These are phyloP conservation scores for Coprinellus micaceus DNA, from an alignment of 768 basidiomycete genomes.

Conservation along the genomic window DNA sequence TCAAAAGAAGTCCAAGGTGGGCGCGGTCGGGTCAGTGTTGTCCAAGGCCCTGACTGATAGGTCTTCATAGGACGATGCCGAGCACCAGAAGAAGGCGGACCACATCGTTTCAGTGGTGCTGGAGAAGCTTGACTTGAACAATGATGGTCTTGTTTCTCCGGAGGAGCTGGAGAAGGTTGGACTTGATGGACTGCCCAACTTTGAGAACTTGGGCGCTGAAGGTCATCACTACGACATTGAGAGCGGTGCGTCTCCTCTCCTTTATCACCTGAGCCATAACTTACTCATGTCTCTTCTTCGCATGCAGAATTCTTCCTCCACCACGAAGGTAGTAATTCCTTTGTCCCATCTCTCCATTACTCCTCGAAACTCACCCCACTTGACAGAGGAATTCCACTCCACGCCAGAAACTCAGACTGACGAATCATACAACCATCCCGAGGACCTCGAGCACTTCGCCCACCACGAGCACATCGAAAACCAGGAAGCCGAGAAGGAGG, in stretches of 20 bases:
- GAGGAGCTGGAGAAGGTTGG: conserved; percentile 74
- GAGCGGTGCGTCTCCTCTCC: conserved; percentile 57
- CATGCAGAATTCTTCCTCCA: conserved; percentile 86
- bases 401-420: conserved; percentile 98
- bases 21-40: neutral
- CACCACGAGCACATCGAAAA: conserved; percentile 85
- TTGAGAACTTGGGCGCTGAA: conserved; percentile 79
- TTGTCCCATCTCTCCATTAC: conserved; percentile 13
- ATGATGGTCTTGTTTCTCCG: conserved; percentile 64
- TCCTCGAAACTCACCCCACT: neutral
- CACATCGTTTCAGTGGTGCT: conserved; percentile 72
- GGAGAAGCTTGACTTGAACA: conserved; percentile 63
- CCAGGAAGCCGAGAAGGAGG: conserved; percentile 80
- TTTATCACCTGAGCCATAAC: neutral
- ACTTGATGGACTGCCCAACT: conserved; percentile 74
- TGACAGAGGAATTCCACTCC: conserved; percentile 81
- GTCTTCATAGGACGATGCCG: conserved; percentile 57
- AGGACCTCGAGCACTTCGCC: conserved; percentile 89
- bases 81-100: conserved; percentile 80
- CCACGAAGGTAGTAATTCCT: conserved; percentile 94
- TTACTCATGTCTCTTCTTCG: neutral
- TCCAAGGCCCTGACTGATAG: neutral
- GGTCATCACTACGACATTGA: conserved; percentile 93
- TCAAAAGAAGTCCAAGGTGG: conserved; percentile 72
- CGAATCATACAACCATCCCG: conserved; percentile 89